Percentiles rank a stretch among this genome's conserved stretches.
These are phyloP conservation scores for Lachancea thermotolerans DNA, from an alignment of 805 yeast species.

Conservation along the genomic window DNA sequence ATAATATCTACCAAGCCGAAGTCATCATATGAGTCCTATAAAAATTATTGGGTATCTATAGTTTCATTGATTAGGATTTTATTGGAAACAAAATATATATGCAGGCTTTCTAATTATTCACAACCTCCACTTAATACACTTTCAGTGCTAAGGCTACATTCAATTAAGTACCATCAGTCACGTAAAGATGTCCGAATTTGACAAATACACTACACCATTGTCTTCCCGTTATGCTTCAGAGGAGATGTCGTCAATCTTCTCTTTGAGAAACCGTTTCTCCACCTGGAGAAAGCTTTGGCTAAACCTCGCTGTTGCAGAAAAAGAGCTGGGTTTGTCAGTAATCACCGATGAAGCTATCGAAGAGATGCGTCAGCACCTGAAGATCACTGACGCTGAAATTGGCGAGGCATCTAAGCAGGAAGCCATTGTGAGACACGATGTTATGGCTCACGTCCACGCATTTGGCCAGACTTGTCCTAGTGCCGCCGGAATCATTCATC, in stretches of 20 bases:
- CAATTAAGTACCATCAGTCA: too few species aligned
- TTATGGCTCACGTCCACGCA: conserved; percentile 97
- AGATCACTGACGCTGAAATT: conserved; percentile 88
- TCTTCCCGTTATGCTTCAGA: conserved; percentile 96
- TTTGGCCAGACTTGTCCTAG: conserved; percentile 90
- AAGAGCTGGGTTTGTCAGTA: conserved; percentile 77
- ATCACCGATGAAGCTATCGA: conserved; percentile 87
- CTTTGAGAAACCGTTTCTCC: conserved; percentile 87
- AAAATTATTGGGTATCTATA: not conserved
- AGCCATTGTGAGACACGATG: conserved; percentile 97
- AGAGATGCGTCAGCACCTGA: conserved; percentile 72
- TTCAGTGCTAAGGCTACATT: not conserved
- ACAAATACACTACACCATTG: conserved; percentile 84
- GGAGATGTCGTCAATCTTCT: conserved; percentile 92
- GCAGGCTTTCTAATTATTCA: not conserved
- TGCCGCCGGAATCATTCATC: conserved; percentile 95
- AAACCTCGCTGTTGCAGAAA: conserved; percentile 91
- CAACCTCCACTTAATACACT: too few species aligned
- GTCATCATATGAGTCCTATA: not conserved
- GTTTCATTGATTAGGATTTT: not conserved
- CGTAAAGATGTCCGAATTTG: conserved; percentile 36
- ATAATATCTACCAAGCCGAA: not conserved
- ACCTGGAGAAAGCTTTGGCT: conserved; percentile 99
- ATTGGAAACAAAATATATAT: too few species aligned
- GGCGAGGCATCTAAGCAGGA: conserved; percentile 86